Percentiles rank a stretch among this genome's conserved stretches.
These are phyloP conservation scores for Dacryopinax primogenitus DNA, from an alignment of 768 basidiomycete species.

Conservation along the genomic window DNA sequence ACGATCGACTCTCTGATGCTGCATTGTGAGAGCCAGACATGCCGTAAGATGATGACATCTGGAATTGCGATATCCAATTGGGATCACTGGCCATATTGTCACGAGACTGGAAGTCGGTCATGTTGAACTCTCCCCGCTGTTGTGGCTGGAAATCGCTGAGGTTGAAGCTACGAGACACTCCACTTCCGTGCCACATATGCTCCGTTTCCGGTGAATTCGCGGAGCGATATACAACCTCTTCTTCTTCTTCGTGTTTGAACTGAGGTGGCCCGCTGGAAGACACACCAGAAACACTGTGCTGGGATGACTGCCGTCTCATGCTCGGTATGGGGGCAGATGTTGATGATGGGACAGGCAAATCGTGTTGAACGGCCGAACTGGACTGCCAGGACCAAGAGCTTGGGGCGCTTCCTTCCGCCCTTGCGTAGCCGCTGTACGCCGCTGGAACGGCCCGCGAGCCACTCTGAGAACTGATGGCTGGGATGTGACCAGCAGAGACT, in stretches of 20 bases:
- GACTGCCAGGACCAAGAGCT: slow-evolving; percentile 1
- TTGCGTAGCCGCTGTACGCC: neutral
- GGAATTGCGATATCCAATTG: neutral
- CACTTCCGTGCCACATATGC: neutral
- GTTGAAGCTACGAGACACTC: neutral
- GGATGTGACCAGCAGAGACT: neutral
- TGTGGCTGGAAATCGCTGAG: neutral
- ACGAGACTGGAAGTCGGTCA: neutral
- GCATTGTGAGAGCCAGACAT: neutral
- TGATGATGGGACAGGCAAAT: neutral
- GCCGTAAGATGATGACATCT: neutral
- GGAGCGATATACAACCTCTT: neutral
- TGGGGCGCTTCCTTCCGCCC: neutral
- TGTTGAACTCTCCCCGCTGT: neutral
- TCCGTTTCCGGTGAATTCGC: neutral
- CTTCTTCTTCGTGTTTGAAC: slow-evolving; percentile 3
- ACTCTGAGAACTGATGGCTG: neutral
- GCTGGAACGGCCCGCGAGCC: neutral
- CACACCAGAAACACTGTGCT: neutral
- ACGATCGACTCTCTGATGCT: neutral
- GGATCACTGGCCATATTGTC: neutral
- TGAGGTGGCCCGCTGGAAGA: neutral
- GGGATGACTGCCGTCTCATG: neutral
- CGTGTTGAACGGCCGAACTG: neutral
- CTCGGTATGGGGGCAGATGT: neutral